Base-by-base conservation (phyloP, 2,329 filamentous ascomycete genomes). In the Aspergillus luchuensis region DNA sequence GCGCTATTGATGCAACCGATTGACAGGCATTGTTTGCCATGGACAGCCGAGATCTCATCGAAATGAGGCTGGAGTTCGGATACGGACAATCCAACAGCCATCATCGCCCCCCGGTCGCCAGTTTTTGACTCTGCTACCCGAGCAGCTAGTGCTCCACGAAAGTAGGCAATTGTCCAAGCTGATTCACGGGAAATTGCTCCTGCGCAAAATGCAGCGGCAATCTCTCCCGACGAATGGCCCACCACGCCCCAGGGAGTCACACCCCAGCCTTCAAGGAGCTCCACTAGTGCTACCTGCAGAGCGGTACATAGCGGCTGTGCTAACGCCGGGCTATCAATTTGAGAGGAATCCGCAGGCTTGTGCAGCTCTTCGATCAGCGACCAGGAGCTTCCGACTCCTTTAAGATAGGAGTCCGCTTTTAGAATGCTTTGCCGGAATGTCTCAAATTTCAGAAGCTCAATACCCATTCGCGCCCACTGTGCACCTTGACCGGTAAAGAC, bases 401-500 rank as follows among this genome's bases (percentile, higher is more conserved):
- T 30, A 4, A 30, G 10, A 30, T 30, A 30, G 28, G 28, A 30
- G 28, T 30, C 28, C 28, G 28, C 28, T 4, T 30, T 30, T 30
- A 30, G 38, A 19, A 21, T 25, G 30, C 56, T 33, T 59, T 63
- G 56, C 56, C 23, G 36, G 28, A 69, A 71, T 1, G 58, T 53
- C 33, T 60, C 59, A 33, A 39, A 58, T 15, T 39, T 25, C 30
- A 73, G 19, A 5, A 74, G 64, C 39, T 69, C 59, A 21, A 41
- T n/a, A 3, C 68, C 72, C 72, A 74, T 74, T 4, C 17, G 52
- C 17, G 57, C 15, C 59, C 67, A 75, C 41, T 75, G 72, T 15
- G 71, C 72, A n/a, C 73, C 73, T 45, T 75, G 73, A 2, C 73
- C 73, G 8, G 71, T 76, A 56, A 74, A 76, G 11, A 73, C 61